Base-by-base conservation (phyloP, 2,329 filamentous ascomycete species). In the Trichoderma sp. region DNA sequence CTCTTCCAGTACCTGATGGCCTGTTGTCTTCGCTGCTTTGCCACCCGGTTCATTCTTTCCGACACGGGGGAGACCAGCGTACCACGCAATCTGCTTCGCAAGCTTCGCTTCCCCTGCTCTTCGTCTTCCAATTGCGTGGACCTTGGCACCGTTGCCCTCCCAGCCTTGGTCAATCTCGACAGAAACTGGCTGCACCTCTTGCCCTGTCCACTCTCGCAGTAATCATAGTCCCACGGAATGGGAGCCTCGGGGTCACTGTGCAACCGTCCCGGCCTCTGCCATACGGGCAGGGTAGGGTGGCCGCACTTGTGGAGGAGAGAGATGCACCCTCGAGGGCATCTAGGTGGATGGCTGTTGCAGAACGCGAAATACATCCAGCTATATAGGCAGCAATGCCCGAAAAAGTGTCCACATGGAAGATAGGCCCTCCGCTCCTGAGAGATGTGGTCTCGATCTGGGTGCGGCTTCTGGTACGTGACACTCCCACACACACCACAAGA, bases 391-490 rank as follows among this genome's bases (percentile, higher is more conserved):
- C 48, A 7, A 24, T 70, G 65, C 9, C 72, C 72, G 55, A 72
- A 72, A 15, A 17, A 19, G 56, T 75, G 72, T 14, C 73, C 72
- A 50, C 73, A 75, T 6, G 70, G 70, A 17, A 75, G 68, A 51
- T 68, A 72, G 2, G 63, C 65, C 21, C 56, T 60, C 10, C 17
- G 26, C 48, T 75, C 73, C 10, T 12, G 14, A 12, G 24, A 15
- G 15, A 15, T 5, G 15, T 45, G 14, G 30, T 30, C 14, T 7
- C 24, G 24, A 6, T 30, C 17, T 6, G n/a, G 6, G 21, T n/a
- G 3, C 14, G 34, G 34, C 12, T 39, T 14, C 12, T 39, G 34
- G 34, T 39, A 39, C 34, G 34, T 39, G 12, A 14, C 34, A 39
- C 3, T 39, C 1, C 34, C 34, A 5, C 34, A 39, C 14, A 39